Base-by-base conservation (phyloP, 352 stramenopile genomes). In the Pythium folliculosum region DNA sequence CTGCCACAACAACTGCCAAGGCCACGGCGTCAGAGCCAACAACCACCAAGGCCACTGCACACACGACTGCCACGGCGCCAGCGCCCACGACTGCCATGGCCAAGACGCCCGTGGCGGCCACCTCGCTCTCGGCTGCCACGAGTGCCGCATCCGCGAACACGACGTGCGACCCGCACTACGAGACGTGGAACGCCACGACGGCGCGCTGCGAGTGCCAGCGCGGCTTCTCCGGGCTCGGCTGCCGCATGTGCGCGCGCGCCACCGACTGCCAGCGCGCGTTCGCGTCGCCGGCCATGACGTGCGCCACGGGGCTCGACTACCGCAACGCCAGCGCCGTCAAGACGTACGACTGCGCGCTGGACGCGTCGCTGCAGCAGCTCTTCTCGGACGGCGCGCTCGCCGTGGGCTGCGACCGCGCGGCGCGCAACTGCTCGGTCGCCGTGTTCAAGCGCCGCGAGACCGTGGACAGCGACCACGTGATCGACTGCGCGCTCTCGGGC, bases 281-380 rank as follows among this genome's bases (percentile, higher is more conserved):
- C 23, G 69, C 59, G 19, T 22, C n/a, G 27, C 16, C 49, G 12
- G 37, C 35, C 23, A 79, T 71, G 50, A 63, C 65, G 58, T 94
- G 86, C 55, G 75, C 76, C 25, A 62, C 76, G 1, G 77, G 82
- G 3, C 75, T 94, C 37, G 67, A 25, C 25, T 94, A 89, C 59
- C 74, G 80, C 60, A 70, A 77, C 14, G 47, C 69, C 23, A 80
- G 76, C 43, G 56, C 65, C 25, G 45, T 68, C 66, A 94, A 92
- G 76, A 91, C 86, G 47, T 94, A 94, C 70, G 73, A 73, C 25
- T 94, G 86, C 49, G 57, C 52, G 30, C 63, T 94, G 30, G 80
- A 82, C 35, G 49, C 69, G 0, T 69, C 77, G n/a, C 72, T 94
- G 13, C 77, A 92, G 58, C 56, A 73, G 58, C 63, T 94, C 7